phyloP scores from a whole-genome alignment of 2,329 filamentous ascomycete genomes.

The Bipolaris oryzae region DNA sequence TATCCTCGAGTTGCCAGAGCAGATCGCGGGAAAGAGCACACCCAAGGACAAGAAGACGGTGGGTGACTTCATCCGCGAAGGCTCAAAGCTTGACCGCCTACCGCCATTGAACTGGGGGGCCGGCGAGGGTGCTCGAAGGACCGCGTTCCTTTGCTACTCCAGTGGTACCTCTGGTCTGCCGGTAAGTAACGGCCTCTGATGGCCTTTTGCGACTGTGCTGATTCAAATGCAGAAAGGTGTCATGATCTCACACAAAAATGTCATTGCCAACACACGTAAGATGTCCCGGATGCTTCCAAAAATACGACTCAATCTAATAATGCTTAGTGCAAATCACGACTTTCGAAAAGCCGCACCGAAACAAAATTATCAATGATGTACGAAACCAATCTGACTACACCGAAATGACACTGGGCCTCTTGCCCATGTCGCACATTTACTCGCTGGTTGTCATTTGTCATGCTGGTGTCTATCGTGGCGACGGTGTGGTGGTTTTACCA shows the following conservation, averaged over 20 bases:
- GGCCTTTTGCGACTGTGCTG: conserved; percentile 2
- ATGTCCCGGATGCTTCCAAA: background rate
- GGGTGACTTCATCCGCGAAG: conserved; percentile 68
- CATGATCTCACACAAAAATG: conserved; percentile 79
- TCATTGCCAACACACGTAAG: conserved; percentile 71
- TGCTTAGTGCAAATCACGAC: conserved; percentile 61
- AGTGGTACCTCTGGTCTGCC: conserved; percentile 80
- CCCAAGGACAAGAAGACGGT: conserved; percentile 65
- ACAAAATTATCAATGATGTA: conserved; percentile 45
- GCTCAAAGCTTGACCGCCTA: conserved; percentile 60
- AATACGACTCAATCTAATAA: background rate
- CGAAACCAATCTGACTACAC: conserved; percentile 53
- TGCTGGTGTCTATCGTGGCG: conserved; percentile 70
- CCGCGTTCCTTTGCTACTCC: conserved; percentile 79
- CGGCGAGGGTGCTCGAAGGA: conserved; percentile 70
- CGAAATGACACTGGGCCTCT: conserved; percentile 68
- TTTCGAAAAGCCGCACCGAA: conserved; percentile 56
- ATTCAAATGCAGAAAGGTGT: conserved; percentile 69
- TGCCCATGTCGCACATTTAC: conserved; percentile 85
- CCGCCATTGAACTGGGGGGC: conserved; percentile 64
- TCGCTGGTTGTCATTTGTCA: conserved; percentile 74
- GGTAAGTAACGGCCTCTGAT: conserved; percentile 51
- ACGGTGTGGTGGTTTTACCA: conserved; percentile 72
- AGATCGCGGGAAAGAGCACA: conserved; percentile 55
- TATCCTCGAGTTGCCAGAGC: conserved; percentile 69